Evolutionary conservation across 2,329 filamentous ascomycete species (phyloP).

Genomic region (Aspergillus quadrilineatus): DNA sequence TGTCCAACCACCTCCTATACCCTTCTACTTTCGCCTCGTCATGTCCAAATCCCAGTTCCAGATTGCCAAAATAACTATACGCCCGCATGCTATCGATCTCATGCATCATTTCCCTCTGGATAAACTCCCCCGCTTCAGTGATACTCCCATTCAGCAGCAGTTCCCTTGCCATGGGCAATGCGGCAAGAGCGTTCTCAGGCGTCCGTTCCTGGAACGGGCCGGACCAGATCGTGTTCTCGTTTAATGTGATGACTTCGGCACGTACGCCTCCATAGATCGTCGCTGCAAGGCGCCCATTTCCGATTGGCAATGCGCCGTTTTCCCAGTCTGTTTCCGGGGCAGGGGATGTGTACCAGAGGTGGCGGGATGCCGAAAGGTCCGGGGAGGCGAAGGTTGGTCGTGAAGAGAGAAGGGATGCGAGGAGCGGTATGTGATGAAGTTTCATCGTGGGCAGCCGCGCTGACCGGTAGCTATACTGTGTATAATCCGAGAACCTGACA

Average conservation of each 20-base stretch:
- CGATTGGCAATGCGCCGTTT: conserved; percentile 14
- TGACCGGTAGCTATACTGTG: not conserved
- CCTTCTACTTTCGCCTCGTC: not conserved
- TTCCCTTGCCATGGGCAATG: not conserved
- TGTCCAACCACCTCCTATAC: conserved; percentile 15
- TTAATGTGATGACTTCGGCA: conserved; percentile 19
- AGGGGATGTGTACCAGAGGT: not conserved
- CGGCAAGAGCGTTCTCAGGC: conserved; percentile 9
- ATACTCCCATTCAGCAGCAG: conserved; percentile 13
- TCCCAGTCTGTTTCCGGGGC: not conserved
- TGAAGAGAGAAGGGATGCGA: not conserved
- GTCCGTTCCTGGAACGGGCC: conserved; percentile 19
- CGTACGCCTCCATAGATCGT: conserved; percentile 15
- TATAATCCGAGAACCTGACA: not conserved
- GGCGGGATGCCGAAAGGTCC: not conserved
- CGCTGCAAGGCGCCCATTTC: conserved; percentile 22
- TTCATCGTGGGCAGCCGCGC: not conserved
- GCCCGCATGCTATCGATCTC: conserved; percentile 9
- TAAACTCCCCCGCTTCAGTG: conserved; percentile 4
- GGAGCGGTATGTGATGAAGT: too few relatives aligned
- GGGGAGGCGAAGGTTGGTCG: not conserved
- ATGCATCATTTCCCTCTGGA: conserved; percentile 9
- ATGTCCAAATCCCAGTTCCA: conserved; percentile 14
- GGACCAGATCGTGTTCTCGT: conserved; percentile 25
- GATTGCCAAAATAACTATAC: conserved; percentile 14